Base-by-base conservation (phyloP, 495 filamentous ascomycete genomes). In the Aspergillus biplanus region DNA sequence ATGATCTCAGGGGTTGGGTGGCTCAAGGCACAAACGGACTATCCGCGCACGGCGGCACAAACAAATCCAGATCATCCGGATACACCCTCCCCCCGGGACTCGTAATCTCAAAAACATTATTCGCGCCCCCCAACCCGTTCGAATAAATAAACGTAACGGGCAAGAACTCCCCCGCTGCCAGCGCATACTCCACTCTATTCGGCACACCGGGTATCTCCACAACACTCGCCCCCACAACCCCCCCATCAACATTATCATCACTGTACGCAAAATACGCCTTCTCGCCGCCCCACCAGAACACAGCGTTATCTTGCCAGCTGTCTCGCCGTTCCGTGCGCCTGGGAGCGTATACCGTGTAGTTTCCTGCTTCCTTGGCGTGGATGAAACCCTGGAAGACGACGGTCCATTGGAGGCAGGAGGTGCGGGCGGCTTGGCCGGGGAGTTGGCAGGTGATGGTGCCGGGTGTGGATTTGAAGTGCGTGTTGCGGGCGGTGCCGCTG, bases 21-120 rank as follows among this genome's bases (percentile, higher is more conserved):
- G 2, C 7, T 16, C 21, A 54, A 1, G 52, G 59, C 9, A 60
- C 58, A 52, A 60, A 60, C 48, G 58, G 32, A 52, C 58, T 60
- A 60, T 60, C 58, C 33, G 3, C 33, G n/a, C 58, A 60, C 31
- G 58, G 58, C 46, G 58, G 58, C 16, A 60, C 58, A 60, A 60
- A 60, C 47, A 60, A 31, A 33, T 52, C 48, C 47, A 60, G 31
- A 39, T 60, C 21, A n/a, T 37, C 33, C 47, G 58, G 58, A 42
- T 60, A 60, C 33, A 5, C 15, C 15, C n/a, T 37, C 33, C 58
- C 58, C 31, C 35, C 58, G 0, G 58, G 58, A 7, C 47, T 49
- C 0, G 33, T 52, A 37, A 60, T 15, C 33, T 52, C 47, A 52
- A 60, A 7, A 15, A 33, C 16, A 60, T 60, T 60, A n/a, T 33